Conservation (phyloP, 768 basidiomycete species). For the Suillus placidus region DNA sequence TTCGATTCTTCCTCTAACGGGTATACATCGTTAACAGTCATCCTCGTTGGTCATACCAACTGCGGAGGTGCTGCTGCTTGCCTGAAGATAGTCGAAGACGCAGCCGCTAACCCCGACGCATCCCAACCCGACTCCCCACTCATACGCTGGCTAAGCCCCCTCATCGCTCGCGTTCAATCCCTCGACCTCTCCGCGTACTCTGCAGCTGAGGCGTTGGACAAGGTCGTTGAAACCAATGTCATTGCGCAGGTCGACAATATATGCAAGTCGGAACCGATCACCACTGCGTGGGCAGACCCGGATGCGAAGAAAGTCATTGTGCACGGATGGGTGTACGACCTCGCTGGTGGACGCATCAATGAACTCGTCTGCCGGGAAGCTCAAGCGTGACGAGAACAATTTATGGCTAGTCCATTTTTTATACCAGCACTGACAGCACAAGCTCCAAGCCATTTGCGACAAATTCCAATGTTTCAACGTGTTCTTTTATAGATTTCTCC, state of each 20-base stretch:
- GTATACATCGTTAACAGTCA: slow-evolving; percentile 46
- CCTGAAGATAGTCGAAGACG: slow-evolving; percentile 45
- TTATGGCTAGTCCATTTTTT: neutral
- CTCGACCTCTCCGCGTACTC: slow-evolving; percentile 46
- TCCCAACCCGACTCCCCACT: slow-evolving; percentile 50
- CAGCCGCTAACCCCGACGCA: slow-evolving; percentile 21
- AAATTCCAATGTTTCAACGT: neutral
- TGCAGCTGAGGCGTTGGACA: slow-evolving; percentile 41
- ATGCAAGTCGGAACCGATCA: slow-evolving; percentile 47
- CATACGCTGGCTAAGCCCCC: slow-evolving; percentile 71
- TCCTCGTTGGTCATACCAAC: slow-evolving; percentile 80
- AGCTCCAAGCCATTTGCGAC: neutral
- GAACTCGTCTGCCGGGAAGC: slow-evolving; percentile 43
- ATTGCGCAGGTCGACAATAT: slow-evolving; percentile 56
- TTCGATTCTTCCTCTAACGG: slow-evolving; percentile 14
- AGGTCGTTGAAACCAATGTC: slow-evolving; percentile 63
- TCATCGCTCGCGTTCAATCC: slow-evolving; percentile 50
- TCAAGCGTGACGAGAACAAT: neutral
- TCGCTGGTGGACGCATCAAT: slow-evolving; percentile 58
- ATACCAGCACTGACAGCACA: neutral
- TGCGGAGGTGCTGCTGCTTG: slow-evolving; percentile 79
- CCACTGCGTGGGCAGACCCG: slow-evolving; percentile 43
- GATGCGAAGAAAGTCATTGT: slow-evolving; percentile 49
- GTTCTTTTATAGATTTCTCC: neutral
- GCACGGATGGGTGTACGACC: slow-evolving; percentile 77